These are phyloP conservation scores for Amanita thiersii DNA, from an alignment of 768 basidiomycete species.

Conservation along the genomic window DNA sequence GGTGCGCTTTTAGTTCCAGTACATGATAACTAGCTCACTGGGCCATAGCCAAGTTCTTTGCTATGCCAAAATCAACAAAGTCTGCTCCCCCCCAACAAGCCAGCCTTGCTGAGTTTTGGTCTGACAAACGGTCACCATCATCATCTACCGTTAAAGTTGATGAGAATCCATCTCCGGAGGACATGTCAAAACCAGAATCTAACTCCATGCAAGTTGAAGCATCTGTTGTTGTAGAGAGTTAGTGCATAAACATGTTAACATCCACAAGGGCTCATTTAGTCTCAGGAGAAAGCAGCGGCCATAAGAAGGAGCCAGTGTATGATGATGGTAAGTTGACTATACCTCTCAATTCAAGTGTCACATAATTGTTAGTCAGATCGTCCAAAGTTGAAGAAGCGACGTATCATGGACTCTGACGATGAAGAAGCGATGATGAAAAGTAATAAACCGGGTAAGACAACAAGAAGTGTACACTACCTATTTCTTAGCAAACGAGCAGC, in stretches of 20 bases:
- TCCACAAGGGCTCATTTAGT: neutral
- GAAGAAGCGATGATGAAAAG: slow-evolving; percentile 24
- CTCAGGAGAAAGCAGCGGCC: slow-evolving; percentile 34
- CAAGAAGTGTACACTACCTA: neutral
- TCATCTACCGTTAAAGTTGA: slow-evolving; percentile 15
- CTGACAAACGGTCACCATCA: slow-evolving; percentile 33
- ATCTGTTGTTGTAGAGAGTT: neutral
- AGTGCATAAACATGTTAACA: neutral
- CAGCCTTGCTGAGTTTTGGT: slow-evolving; percentile 75
- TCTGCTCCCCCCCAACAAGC: slow-evolving; percentile 67
- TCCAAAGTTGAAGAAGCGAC: slow-evolving; percentile 39
- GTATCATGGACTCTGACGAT: slow-evolving; percentile 47
- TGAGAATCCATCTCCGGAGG: slow-evolving; percentile 19
- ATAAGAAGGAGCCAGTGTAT: slow-evolving; percentile 19
- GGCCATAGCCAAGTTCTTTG: slow-evolving; percentile 61
- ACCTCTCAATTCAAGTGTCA: neutral
- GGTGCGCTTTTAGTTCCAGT: slow-evolving; percentile 27
- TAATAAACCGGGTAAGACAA: slow-evolving; percentile 6
- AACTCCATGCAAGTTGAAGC: slow-evolving; percentile 1
- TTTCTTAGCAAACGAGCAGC: neutral
- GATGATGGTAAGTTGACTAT: slow-evolving; percentile 10
- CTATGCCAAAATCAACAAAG: slow-evolving; percentile 64
- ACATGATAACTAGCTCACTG: slow-evolving; percentile 1
- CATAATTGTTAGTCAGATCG: slow-evolving; percentile 17
- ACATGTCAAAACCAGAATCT: slow-evolving; percentile 16